These are phyloP conservation scores for Solanum aculeatissimum DNA, from an alignment of 305 asterid genomes.

Conservation along the genomic window DNA sequence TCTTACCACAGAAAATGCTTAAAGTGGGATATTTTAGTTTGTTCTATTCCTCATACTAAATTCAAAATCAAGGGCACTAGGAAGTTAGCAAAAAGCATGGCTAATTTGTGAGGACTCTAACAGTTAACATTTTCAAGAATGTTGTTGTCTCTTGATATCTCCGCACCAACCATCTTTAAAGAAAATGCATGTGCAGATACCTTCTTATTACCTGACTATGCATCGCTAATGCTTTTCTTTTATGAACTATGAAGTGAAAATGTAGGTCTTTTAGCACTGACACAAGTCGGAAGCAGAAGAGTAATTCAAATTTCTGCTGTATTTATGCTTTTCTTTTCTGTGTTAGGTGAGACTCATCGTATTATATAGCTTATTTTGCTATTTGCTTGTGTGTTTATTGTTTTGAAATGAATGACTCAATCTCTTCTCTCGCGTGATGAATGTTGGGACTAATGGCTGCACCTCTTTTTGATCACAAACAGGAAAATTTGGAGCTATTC, in stretches of 20 bases:
- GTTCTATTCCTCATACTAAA: background rate
- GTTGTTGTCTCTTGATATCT: background rate
- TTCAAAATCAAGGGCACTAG: background rate
- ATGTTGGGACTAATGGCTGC: background rate
- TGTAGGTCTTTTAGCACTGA: slow-evolving; percentile 72
- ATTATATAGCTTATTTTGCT: background rate
- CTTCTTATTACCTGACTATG: background rate
- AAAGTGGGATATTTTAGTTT: background rate
- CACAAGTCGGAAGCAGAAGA: slow-evolving; percentile 93
- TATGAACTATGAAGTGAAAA: slow-evolving; percentile 45
- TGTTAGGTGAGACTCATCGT: slow-evolving; percentile 38
- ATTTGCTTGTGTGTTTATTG: background rate
- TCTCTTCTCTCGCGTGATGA: background rate
- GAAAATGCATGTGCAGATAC: background rate
- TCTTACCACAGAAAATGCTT: background rate
- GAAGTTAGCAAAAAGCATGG: background rate
- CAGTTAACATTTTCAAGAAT: background rate
- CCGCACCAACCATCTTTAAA: background rate
- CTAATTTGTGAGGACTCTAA: background rate
- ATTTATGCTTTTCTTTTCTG: slow-evolving; percentile 83
- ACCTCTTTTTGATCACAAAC: slow-evolving; percentile 4
- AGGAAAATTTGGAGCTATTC: slow-evolving; percentile 87
- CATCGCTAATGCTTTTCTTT: background rate
- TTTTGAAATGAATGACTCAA: background rate
- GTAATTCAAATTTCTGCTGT: slow-evolving; percentile 79